phyloP scores from a whole-genome alignment of 768 basidiomycete species.

The Calvatia gigantea region DNA sequence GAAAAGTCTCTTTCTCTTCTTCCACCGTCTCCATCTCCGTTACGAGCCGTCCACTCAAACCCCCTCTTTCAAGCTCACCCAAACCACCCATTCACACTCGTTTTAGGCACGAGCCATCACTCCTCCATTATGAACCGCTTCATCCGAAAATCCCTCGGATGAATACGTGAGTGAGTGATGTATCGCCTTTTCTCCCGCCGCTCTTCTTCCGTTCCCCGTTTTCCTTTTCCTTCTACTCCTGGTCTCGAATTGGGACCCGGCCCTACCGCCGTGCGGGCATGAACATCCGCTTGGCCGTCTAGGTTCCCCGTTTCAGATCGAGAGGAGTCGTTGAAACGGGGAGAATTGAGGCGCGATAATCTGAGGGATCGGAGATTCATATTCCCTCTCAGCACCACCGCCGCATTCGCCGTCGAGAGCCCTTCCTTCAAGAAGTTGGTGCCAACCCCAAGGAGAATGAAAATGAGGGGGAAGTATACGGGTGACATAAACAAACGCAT shows the following conservation, averaged over 20 bases:
- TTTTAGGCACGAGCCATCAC: background rate
- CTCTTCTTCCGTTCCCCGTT: background rate
- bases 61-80: background rate
- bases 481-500: background rate
- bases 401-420: background rate
- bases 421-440: background rate
- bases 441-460: background rate
- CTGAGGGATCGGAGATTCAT: background rate
- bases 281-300: background rate
- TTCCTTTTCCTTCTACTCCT: background rate
- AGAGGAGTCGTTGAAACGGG: background rate
- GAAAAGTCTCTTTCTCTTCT: too few species aligned
- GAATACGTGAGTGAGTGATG: background rate
- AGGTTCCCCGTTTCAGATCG: too few species aligned
- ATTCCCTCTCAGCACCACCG: background rate
- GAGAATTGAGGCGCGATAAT: background rate
- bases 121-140: background rate
- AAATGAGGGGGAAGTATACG: background rate
- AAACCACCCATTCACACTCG: background rate
- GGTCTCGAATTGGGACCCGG: background rate
- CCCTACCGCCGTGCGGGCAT: background rate
- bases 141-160: conserved; percentile 10
- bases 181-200: background rate
- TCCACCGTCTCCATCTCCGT: too few species aligned
- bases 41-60: too few species aligned